Evolutionary conservation across 129 eudicot species (phyloP).

Genomic region (Flaveria brownii): DNA sequence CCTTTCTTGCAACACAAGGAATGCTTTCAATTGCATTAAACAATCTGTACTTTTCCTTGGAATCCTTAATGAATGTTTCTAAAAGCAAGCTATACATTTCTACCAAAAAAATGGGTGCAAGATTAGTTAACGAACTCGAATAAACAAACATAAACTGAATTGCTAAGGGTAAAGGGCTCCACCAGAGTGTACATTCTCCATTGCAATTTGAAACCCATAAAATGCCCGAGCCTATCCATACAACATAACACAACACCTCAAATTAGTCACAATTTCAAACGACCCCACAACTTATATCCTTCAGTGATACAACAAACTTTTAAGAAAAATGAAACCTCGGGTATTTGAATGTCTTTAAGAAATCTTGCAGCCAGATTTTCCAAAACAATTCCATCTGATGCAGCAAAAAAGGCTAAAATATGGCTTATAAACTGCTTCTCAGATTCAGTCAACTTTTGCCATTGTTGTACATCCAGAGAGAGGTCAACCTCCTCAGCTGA

Average conservation of each 20-base stretch:
- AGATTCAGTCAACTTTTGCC: slow-evolving; percentile 62
- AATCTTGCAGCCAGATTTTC: slow-evolving; percentile 86
- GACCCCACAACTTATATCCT: not conserved
- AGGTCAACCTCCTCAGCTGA: slow-evolving; percentile 92
- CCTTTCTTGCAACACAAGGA: slow-evolving; percentile 75
- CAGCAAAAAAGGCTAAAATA: slow-evolving; percentile 82
- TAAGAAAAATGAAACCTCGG: slow-evolving; percentile 47
- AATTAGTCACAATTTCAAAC: slow-evolving; percentile 21
- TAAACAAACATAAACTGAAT: slow-evolving; percentile 3
- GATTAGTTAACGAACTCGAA: slow-evolving; percentile 21
- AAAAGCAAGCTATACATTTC: slow-evolving; percentile 89
- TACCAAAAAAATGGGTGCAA: slow-evolving; percentile 14
- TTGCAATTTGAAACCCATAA: slow-evolving; percentile 91
- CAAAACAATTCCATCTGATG: slow-evolving; percentile 91
- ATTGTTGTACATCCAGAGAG: slow-evolving; percentile 71
- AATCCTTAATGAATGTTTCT: slow-evolving; percentile 78
- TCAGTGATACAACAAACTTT: not conserved
- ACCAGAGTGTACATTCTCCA: slow-evolving; percentile 92
- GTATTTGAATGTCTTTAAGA: slow-evolving; percentile 66
- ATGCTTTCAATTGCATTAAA: slow-evolving; percentile 79
- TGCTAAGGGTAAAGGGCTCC: slow-evolving; percentile 11
- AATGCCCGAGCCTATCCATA: slow-evolving; percentile 75
- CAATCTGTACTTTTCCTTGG: slow-evolving; percentile 63
- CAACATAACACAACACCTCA: slow-evolving; percentile 13
- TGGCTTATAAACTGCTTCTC: slow-evolving; percentile 78